Evolutionary conservation across 176 grass and related monocot genomes (phyloP), one percentile per base, ranked within the genome.

Genomic region (Oryza longistaminata): DNA sequence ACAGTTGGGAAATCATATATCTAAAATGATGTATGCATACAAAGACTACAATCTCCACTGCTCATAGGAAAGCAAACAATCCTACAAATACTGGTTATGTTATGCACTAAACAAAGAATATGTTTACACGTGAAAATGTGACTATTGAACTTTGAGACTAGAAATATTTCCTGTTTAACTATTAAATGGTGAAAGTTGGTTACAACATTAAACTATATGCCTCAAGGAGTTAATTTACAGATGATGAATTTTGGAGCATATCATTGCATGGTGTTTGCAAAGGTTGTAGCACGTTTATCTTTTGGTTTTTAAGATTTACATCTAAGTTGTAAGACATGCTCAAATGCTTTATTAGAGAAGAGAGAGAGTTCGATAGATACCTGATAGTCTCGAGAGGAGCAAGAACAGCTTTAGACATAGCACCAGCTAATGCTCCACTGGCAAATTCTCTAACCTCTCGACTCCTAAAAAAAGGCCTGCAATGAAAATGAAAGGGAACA

Each of bases 401-500:
- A 69, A 97, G 90, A 82, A 97, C 73, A 77, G 92, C 93, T 89
- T 98, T 98, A 53, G 95, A 85, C 91, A 92, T 98, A 55, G 95
- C 93, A 77, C 95, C 95, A 74, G 93, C 89, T 73, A 98, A 86
- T 6, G 93, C 95, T 40, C 95, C 91, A 55, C 95, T 98, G 5
- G 92, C 71, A 79, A 98, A 90, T 82, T 98, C 94, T 80, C 87
- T 90, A 53, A 86, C 62, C 76, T 88, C 93, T 88, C 93, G 91
- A 55, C 65, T 66, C 74, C 74, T 65, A n/a, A 91, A 79, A n/a
- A 66, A 95, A 91, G 49, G 77, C 75, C 90, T 91, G 89, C 67
- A 79, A 27, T 50, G 43, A 31, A 71, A 33, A 66, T 13, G 16
- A 31, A 71, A 76, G 40, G n/a, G 11, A 44, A 85, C 7, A 6